Evolutionary conservation across 2,329 filamentous ascomycete species (phyloP).

Genomic region (Microcyclosporella mali): DNA sequence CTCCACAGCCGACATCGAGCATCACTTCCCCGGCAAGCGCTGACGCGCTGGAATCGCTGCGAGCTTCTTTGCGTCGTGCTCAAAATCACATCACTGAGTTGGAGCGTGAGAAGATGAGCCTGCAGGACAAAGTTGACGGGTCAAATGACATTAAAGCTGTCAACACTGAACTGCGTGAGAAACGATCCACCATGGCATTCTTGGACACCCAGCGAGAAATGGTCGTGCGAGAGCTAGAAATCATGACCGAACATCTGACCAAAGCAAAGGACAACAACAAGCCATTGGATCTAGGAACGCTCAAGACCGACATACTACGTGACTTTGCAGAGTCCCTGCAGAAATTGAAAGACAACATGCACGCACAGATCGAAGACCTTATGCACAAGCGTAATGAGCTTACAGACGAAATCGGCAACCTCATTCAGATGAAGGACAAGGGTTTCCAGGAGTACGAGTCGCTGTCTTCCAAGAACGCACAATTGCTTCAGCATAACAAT

Average conservation of each 20-base stretch:
- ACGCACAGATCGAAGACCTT: constrained; percentile 72
- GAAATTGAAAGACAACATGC: constrained; percentile 73
- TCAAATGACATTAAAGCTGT: constrained; percentile 63
- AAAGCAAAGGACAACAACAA: constrained; percentile 76
- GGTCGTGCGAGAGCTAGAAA: constrained; percentile 85
- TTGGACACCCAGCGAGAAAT: constrained; percentile 93
- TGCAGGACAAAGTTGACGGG: constrained; percentile 49
- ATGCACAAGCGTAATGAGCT: constrained; percentile 81
- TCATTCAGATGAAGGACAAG: constrained; percentile 82
- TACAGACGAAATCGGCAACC: constrained; percentile 74
- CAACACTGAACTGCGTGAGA: constrained; percentile 83
- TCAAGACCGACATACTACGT: constrained; percentile 56
- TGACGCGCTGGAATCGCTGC: constrained; percentile 17
- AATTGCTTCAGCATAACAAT: constrained; percentile 91
- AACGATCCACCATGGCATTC: constrained; percentile 90
- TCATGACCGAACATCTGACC: constrained; percentile 81
- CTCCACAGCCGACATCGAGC: constrained; percentile 18
- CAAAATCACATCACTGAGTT: constrained; percentile 64
- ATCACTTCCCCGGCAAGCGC: constrained; percentile 18
- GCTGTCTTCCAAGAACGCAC: constrained; percentile 86
- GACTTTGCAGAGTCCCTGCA: constrained; percentile 59
- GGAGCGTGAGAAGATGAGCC: constrained; percentile 64
- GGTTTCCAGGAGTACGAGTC: constrained; percentile 94
- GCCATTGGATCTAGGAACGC: constrained; percentile 69
- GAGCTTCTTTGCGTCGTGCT: constrained; percentile 18